Percentiles rank a stretch among this genome's conserved stretches.
phyloP scores from a whole-genome alignment of 164 flowering plant species.

The Annona squamosa region DNA sequence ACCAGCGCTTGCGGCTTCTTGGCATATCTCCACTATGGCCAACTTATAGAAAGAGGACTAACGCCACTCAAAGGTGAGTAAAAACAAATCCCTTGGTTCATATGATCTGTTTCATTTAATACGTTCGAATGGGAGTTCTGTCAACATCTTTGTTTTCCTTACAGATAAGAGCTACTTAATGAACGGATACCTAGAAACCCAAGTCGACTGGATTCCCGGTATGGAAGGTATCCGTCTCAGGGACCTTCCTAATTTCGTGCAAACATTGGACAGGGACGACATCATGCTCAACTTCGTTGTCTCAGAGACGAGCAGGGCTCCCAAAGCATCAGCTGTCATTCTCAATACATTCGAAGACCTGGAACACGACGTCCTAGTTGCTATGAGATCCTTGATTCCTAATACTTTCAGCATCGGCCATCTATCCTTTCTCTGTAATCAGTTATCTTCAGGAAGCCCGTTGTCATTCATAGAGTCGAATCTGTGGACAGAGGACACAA shows the following conservation, averaged over 20 bases:
- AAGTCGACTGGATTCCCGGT: slow-evolving; percentile 10
- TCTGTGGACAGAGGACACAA: slow-evolving; percentile 31
- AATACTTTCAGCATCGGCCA: slow-evolving; percentile 28
- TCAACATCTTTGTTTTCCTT: not conserved
- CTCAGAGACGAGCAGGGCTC: not conserved
- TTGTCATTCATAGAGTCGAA: not conserved
- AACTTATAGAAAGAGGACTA: slow-evolving; percentile 24
- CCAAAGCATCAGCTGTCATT: slow-evolving; percentile 11
- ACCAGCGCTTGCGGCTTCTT: slow-evolving; percentile 29
- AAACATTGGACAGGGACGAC: slow-evolving; percentile 6
- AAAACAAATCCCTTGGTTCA: not conserved
- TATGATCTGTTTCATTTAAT: not conserved
- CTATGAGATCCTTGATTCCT: slow-evolving; percentile 3
- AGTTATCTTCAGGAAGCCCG: not conserved
- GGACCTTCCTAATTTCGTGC: slow-evolving; percentile 6
- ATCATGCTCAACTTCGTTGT: slow-evolving; percentile 7
- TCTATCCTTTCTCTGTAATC: slow-evolving; percentile 9
- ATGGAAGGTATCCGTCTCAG: slow-evolving; percentile 4
- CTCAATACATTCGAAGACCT: slow-evolving; percentile 21
- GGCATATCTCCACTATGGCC: slow-evolving; percentile 17
- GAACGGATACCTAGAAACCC: slow-evolving; percentile 2
- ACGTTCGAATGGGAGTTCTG: not conserved
- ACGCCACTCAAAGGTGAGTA: slow-evolving; percentile 28
- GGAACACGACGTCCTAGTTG: slow-evolving; percentile 16
- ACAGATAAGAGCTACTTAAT: slow-evolving; percentile 12